Conservation (phyloP, 768 basidiomycete species). For the Pleurotus ostreatus region DNA sequence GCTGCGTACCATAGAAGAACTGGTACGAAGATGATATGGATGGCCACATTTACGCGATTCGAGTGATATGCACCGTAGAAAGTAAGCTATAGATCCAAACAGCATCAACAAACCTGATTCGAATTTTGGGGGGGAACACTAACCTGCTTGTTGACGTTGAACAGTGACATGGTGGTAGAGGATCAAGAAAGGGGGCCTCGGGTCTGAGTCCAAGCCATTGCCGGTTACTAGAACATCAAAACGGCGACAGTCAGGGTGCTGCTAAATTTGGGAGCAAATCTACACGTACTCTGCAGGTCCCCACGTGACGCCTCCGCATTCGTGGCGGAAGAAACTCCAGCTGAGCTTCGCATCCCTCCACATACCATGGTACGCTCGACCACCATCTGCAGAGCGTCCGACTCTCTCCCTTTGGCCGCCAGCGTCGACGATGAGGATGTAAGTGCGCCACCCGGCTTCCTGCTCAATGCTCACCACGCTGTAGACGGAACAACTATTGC, state of each 20-base stretch:
- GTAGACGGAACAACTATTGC: conserved; percentile 89
- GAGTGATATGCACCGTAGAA: conserved; percentile 95
- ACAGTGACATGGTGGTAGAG: conserved; percentile 35
- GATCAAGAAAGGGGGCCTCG: not conserved
- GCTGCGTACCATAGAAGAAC: conserved; percentile 67
- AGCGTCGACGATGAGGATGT: conserved; percentile 98
- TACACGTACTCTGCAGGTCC: not conserved
- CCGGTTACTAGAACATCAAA: conserved; percentile 2
- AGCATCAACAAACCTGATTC: not conserved
- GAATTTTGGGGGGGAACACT: conserved; percentile 7
- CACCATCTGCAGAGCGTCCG: conserved; percentile 78
- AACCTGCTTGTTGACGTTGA: conserved; percentile 74
- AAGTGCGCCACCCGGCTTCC: conserved; percentile 13
- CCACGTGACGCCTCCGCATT: conserved; percentile 6
- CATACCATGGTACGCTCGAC: conserved; percentile 79
- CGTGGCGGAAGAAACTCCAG: conserved; percentile 10
- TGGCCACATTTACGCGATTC: conserved; percentile 75
- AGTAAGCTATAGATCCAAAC: conserved; percentile 49
- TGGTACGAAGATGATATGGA: conserved; percentile 87
- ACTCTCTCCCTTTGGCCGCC: conserved; percentile 88
- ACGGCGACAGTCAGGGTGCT: not conserved
- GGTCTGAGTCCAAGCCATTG: not conserved
- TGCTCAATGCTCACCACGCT: conserved; percentile 10
- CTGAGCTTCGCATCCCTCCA: conserved; percentile 10
- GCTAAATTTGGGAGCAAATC: not conserved